phyloP scores from a whole-genome alignment of 805 yeast genomes.

The Huiozyma naganishii region DNA sequence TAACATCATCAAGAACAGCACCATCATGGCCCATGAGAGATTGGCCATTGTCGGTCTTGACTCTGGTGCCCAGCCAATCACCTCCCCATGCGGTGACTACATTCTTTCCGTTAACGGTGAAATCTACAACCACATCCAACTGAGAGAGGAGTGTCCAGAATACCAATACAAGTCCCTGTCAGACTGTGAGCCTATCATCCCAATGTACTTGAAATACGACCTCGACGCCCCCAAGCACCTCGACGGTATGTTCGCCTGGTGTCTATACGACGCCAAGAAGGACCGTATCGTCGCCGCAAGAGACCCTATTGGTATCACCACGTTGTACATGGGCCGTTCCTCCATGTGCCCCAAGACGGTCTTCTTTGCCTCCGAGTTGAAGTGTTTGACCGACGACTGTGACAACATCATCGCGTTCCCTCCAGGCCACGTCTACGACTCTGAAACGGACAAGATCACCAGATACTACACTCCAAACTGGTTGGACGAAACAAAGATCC shows the following conservation, averaged over 20 bases:
- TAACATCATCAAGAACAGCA: conserved; percentile 63
- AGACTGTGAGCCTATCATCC: conserved; percentile 97
- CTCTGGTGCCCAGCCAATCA: conserved; percentile 96
- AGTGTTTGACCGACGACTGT: conserved; percentile 89
- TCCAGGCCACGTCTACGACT: conserved; percentile 96
- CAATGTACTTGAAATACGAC: conserved; percentile 78
- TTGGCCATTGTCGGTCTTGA: conserved; percentile 95
- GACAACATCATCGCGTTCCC: conserved; percentile 91
- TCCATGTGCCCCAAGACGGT: conserved; percentile 59
- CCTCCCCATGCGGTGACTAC: conserved; percentile 63
- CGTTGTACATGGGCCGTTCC: conserved; percentile 88
- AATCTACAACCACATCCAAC: conserved; percentile 88
- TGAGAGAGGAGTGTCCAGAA: conserved; percentile 64
- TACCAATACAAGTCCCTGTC: conserved; percentile 77
- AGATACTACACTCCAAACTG: conserved; percentile 89
- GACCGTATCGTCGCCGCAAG: conserved; percentile 94
- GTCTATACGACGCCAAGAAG: conserved; percentile 66
- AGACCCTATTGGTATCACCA: conserved; percentile 96
- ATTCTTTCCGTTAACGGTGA: conserved; percentile 91
- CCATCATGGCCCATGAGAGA: conserved; percentile 90
- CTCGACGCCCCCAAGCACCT: conserved; percentile 82
- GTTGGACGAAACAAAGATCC: conserved; percentile 78
- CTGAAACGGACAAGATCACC: conserved; percentile 71
- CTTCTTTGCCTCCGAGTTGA: conserved; percentile 88
- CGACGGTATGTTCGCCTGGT: conserved; percentile 98